Percentiles rank a stretch among this genome's conserved stretches.
Conservation (phyloP, 2,329 filamentous ascomycete genomes). For the Epichloe brachyelytri region DNA sequence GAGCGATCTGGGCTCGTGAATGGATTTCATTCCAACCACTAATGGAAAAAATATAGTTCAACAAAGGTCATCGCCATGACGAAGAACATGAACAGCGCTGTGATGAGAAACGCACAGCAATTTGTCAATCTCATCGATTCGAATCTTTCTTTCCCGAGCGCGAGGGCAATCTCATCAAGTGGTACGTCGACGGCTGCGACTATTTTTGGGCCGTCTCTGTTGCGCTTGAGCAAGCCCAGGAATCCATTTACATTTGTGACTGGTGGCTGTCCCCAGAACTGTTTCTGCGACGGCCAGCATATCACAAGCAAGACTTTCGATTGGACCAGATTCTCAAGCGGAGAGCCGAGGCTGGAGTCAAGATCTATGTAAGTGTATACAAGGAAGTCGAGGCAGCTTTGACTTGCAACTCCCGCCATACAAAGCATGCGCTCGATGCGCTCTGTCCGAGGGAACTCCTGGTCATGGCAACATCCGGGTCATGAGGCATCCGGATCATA, state of each 20-base stretch:
- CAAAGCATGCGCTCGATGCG: conserved; percentile 69
- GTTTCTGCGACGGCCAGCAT: conserved; percentile 74
- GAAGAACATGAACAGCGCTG: conserved; percentile 79
- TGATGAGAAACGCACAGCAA: conserved; percentile 63
- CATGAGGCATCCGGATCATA: conserved; percentile 90
- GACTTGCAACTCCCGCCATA: conserved; percentile 87
- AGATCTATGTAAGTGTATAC: conserved; percentile 89
- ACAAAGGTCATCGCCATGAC: conserved; percentile 82
- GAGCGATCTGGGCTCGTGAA: neutral
- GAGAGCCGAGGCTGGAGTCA: conserved; percentile 80
- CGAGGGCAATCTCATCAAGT: conserved; percentile 79
- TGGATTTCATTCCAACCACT: neutral
- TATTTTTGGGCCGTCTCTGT: conserved; percentile 92
- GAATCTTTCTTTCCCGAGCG: conserved; percentile 82
- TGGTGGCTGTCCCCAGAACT: conserved; percentile 94
- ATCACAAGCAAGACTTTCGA: conserved; percentile 71
- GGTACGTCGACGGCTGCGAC: conserved; percentile 92
- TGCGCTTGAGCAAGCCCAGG: conserved; percentile 78
- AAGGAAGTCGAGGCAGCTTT: conserved; percentile 72
- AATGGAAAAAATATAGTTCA: conserved; percentile 40
- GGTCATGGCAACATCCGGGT: conserved; percentile 82
- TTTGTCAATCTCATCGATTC: conserved; percentile 67
- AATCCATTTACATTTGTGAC: conserved; percentile 90
- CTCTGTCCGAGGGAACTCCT: conserved; percentile 70
- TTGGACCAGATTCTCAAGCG: conserved; percentile 80